These are phyloP conservation scores for Halophytophthora batemanensis DNA, from an alignment of 352 stramenopile species.

Conservation along the genomic window DNA sequence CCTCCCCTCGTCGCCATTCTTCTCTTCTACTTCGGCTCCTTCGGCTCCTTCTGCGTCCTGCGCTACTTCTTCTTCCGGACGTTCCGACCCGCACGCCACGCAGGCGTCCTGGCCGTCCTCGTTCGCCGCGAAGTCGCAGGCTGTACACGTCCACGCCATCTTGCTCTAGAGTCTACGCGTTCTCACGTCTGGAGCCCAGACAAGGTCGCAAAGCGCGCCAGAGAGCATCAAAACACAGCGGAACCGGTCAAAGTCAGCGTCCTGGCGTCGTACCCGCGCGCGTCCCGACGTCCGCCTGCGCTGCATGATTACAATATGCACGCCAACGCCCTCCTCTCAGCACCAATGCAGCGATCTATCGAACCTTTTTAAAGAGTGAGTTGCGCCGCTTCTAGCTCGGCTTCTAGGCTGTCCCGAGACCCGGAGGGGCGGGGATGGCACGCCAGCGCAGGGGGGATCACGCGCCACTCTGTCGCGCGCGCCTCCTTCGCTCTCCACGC, in stretches of 20 bases:
- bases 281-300: background rate
- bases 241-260: too few relatives aligned
- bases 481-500: conserved; percentile 1
- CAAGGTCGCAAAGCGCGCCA: too few relatives aligned
- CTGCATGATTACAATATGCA: too few relatives aligned
- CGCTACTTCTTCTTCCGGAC: conserved; percentile 27
- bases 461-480: background rate
- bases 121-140: conserved; percentile 63
- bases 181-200: background rate
- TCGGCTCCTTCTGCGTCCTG: conserved; percentile 11
- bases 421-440: too few relatives aligned
- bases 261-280: background rate
- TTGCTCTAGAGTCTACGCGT: conserved; percentile 1
- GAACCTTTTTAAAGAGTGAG: too few relatives aligned
- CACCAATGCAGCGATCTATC: too few relatives aligned
- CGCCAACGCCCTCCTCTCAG: too few relatives aligned
- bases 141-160: conserved; percentile 64
- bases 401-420: too few relatives aligned
- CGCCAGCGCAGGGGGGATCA: too few relatives aligned
- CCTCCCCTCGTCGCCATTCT: conserved; percentile 7
- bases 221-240: background rate
- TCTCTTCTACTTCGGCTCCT: conserved; percentile 1
- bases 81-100: conserved; percentile 57
- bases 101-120: conserved; percentile 56
- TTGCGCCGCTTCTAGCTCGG: too few relatives aligned